phyloP scores from a whole-genome alignment of 176 grass and related monocot genomes.

The Eremochloa ophiuroides region DNA sequence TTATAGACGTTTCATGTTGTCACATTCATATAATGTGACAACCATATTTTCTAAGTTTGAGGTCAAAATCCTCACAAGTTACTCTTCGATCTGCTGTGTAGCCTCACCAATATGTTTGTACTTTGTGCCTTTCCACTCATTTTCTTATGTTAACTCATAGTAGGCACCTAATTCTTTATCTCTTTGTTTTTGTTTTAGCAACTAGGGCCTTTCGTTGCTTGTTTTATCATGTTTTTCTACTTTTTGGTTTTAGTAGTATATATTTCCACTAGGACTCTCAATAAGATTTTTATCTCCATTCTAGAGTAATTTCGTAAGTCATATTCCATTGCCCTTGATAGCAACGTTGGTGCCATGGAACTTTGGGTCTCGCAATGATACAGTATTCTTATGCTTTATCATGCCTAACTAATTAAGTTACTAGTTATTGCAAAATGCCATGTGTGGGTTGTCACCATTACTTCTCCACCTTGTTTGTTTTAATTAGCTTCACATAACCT shows the following conservation, averaged over 20 bases:
- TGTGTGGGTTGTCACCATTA: not conserved
- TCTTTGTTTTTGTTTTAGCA: not conserved
- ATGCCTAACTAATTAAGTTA: not conserved
- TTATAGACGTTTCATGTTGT: not conserved
- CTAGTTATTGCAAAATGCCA: not conserved
- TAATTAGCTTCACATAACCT: not conserved
- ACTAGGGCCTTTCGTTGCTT: not conserved
- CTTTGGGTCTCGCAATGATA: constrained; percentile 21
- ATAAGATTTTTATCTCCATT: not conserved
- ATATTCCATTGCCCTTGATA: constrained; percentile 10
- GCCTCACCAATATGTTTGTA: not conserved
- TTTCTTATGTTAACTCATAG: not conserved
- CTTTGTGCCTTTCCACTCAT: not conserved
- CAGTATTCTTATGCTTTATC: not conserved
- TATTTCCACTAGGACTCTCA: not conserved
- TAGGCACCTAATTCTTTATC: not conserved
- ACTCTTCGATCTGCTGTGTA: not conserved
- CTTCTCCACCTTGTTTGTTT: not conserved
- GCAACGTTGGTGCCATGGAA: not conserved
- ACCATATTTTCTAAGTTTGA: not conserved
- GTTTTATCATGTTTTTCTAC: not conserved
- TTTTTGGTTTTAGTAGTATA: not conserved
- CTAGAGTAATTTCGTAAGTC: not conserved
- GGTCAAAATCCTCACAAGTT: not conserved
- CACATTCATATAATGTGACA: not conserved